A percentile compares a stretch with the other conserved stretches of the same genome.
These are phyloP conservation scores for Priceomyces melissophilus DNA, from an alignment of 805 yeast genomes.

Conservation along the genomic window DNA sequence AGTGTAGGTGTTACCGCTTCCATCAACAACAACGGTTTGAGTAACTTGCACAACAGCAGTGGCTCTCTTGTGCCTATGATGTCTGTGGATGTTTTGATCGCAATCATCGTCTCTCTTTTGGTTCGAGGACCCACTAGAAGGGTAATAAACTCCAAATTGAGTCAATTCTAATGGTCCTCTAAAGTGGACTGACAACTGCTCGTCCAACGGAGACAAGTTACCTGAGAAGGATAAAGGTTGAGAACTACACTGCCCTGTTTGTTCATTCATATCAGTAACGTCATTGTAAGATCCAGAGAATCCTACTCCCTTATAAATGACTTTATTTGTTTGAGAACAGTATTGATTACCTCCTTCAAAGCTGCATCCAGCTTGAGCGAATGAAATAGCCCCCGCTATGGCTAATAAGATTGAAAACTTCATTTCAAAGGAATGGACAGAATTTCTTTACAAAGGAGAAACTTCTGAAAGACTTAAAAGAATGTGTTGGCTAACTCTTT, in stretches of 20 bases:
- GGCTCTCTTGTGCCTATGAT: conserved; percentile 49
- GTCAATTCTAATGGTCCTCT: conserved; percentile 81
- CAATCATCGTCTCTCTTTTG: conserved; percentile 44
- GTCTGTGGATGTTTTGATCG: conserved; percentile 46
- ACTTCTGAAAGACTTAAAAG: too few species aligned
- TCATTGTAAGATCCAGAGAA: conserved; percentile 80
- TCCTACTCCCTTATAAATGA: conserved; percentile 71
- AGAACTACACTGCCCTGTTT: conserved; percentile 69
- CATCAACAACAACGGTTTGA: conserved; percentile 70
- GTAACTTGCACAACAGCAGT: conserved; percentile 71
- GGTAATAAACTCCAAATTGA: conserved; percentile 89
- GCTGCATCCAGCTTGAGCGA: conserved; percentile 36
- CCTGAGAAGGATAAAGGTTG: conserved; percentile 60
- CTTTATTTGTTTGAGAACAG: conserved; percentile 68
- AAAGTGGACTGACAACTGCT: conserved; percentile 84
- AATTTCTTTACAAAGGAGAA: conserved; percentile 3
- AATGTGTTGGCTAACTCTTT: too few species aligned
- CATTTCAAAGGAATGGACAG: conserved; percentile 15
- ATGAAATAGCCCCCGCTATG: conserved; percentile 16
- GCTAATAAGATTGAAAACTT: conserved; percentile 23
- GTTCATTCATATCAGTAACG: conserved; percentile 74
- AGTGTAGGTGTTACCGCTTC: conserved; percentile 44
- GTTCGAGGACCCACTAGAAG: conserved; percentile 39
- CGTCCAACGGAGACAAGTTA: conserved; percentile 72
- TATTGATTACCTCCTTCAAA: conserved; percentile 73